Evolutionary conservation across 306 rosid genomes (phyloP).

Genomic region (Quercus aquifolioides): DNA sequence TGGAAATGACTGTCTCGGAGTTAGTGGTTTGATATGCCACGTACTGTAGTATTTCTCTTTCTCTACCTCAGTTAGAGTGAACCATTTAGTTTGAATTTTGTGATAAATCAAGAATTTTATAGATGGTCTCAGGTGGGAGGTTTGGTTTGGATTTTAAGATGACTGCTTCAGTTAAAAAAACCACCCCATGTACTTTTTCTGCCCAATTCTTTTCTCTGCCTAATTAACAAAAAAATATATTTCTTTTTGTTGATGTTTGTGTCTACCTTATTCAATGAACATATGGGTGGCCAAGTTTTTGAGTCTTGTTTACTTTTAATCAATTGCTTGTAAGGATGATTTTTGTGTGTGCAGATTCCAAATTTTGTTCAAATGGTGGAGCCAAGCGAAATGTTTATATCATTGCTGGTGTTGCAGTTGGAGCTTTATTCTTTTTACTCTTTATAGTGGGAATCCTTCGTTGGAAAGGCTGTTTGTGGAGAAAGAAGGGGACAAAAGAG

Average conservation of each 20-base stretch:
- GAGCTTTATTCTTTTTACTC: constrained; percentile 38
- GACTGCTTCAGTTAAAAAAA: too few species aligned
- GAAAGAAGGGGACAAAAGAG: constrained; percentile 17
- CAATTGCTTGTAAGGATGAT: background rate
- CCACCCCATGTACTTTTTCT: too few species aligned
- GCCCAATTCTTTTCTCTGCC: background rate
- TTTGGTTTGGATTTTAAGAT: background rate
- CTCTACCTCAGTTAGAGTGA: background rate
- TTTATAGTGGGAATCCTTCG: constrained; percentile 44
- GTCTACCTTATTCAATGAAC: background rate
- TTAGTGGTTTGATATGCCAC: background rate
- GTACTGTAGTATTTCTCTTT: background rate
- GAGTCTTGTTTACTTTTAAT: background rate
- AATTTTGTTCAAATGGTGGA: constrained; percentile 39
- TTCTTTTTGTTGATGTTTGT: background rate
- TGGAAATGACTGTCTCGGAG: background rate
- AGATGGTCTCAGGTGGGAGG: background rate
- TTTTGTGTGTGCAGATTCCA: constrained; percentile 29
- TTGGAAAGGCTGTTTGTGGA: constrained; percentile 44
- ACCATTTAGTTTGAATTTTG: background rate
- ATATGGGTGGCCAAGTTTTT: background rate
- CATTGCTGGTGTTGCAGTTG: constrained; percentile 31
- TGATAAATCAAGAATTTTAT: background rate
- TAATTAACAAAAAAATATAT: background rate
- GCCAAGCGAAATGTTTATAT: constrained; percentile 24